Evolutionary conservation across 208 protist genomes (phyloP), one percentile per base, ranked within the genome.

Genomic region (Kentomonas sorsogonicus): DNA sequence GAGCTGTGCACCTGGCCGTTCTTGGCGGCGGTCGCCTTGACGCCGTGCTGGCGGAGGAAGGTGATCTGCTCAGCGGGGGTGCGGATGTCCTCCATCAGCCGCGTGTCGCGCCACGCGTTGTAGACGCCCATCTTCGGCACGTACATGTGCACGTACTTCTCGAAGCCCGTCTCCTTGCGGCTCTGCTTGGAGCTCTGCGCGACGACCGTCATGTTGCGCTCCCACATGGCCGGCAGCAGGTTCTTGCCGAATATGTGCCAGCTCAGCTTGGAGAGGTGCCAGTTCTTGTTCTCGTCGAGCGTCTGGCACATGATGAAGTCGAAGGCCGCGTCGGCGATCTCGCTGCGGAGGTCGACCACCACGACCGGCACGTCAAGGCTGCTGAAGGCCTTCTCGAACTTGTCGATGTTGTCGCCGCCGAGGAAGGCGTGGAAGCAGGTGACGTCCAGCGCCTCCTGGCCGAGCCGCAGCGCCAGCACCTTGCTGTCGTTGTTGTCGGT

Each of bases 381-480:
- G 38, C 77, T 71, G 57, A 94, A 94, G 36, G 76, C 66, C 46
- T 75, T 70, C 69, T 89, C 87, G 44, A 96, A 72, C 53, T 77
- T 60, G 39, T 91, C 79, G 60, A 91, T 91, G 74, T 88, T 72
- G 5, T 48, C 58, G 27, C 91, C 86, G 38, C 86, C 91, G 22
- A 96, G 73, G 66, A 83, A 93, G 41, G 88, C 91, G 65, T 89
- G 83, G 67, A 96, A 96, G 70, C 87, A 93, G 31, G 89, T 91
- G 43, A 95, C 74, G 52, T 84, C 51, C 38, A 93, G 66, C 10
- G 76, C 72, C 60, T 91, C 89, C 69, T 93, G 55, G 55, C 66
- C 51, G 50, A 95, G 73, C 13, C 86, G 81, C 45, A 91, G 69
- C 25, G 84, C 84, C 38, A 95, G 74, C 22, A 93, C 83, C 66